These are phyloP conservation scores for Pontederia crassipes DNA, from an alignment of 176 grass and related monocot species.

Conservation along the genomic window DNA sequence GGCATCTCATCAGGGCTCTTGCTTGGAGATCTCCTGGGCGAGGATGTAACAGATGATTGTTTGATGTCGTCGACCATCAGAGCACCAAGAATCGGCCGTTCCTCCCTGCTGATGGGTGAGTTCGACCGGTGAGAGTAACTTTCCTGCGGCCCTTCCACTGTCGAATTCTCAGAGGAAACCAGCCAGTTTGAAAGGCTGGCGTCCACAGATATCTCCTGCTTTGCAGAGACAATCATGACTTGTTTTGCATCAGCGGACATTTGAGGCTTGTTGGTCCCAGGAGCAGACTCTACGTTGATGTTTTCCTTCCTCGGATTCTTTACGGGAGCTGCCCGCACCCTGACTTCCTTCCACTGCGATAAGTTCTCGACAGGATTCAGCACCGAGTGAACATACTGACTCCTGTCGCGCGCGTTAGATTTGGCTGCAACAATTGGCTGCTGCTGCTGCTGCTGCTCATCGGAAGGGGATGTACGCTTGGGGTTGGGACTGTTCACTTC, in stretches of 20 bases:
- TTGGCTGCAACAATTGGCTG: constrained; percentile 18
- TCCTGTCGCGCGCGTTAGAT: constrained; percentile 42
- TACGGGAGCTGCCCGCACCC: constrained; percentile 11
- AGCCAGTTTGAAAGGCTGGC: constrained; percentile 95
- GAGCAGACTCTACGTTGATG: constrained; percentile 1
- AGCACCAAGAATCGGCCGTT: constrained; percentile 74
- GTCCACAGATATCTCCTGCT: constrained; percentile 65
- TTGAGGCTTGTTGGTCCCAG: not conserved
- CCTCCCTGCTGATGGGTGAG: constrained; percentile 52
- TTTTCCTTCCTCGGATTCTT: constrained; percentile 80
- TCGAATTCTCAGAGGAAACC: constrained; percentile 31
- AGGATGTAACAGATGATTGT: constrained; percentile 62
- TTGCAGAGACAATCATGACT: constrained; percentile 5
- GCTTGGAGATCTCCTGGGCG: constrained; percentile 40
- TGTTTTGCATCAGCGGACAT: constrained; percentile 1
- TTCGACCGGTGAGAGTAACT: constrained; percentile 33
- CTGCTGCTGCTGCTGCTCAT: not conserved
- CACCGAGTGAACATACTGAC: constrained; percentile 42
- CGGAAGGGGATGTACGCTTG: constrained; percentile 13
- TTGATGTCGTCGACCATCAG: constrained; percentile 86
- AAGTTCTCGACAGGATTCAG: constrained; percentile 68
- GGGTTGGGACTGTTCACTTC: constrained; percentile 16
- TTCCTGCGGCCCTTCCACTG: constrained; percentile 30
- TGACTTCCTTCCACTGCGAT: constrained; percentile 66
- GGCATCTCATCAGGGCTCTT: constrained; percentile 75